A percentile compares a stretch with the other conserved stretches of the same genome.
Conservation (phyloP, 805 yeast genomes). For the Saccharomycopsis sp. region DNA sequence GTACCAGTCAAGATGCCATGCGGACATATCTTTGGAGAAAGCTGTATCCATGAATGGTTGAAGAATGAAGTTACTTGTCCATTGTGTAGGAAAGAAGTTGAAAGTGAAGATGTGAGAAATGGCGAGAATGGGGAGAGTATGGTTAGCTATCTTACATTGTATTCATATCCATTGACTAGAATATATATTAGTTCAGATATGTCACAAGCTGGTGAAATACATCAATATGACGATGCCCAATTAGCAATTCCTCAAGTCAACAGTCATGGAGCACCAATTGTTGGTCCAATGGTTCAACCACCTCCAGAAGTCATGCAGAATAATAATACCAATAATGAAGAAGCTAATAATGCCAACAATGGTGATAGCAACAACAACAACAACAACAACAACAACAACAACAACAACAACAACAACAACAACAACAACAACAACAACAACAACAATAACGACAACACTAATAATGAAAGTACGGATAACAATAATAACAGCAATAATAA, state of each 20-base stretch:
- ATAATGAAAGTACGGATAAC: not conserved
- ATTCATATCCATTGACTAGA: slow-evolving; percentile 15
- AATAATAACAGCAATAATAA: not conserved
- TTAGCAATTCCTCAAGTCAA: slow-evolving; percentile 14
- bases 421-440: slow-evolving; percentile 1
- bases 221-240: slow-evolving; percentile 12
- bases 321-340: slow-evolving; percentile 1
- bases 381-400: not conserved
- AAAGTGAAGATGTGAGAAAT: slow-evolving; percentile 4
- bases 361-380: not conserved
- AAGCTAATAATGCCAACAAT: slow-evolving; percentile 2
- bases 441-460: not conserved
- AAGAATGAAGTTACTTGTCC: slow-evolving; percentile 74
- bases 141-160: slow-evolving; percentile 1
- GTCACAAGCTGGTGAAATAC: slow-evolving; percentile 14
- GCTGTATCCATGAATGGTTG: slow-evolving; percentile 84
- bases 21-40: slow-evolving; percentile 77
- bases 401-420: not conserved
- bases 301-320: slow-evolving; percentile 6
- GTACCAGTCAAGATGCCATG: slow-evolving; percentile 74
- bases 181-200: slow-evolving; percentile 9
- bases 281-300: slow-evolving; percentile 14
- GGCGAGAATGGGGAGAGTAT: not conserved
- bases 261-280: slow-evolving; percentile 7
- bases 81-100: slow-evolving; percentile 41